These are phyloP conservation scores for Ceratocystis variospora DNA, from an alignment of 2,329 filamentous ascomycete species.

Conservation along the genomic window DNA sequence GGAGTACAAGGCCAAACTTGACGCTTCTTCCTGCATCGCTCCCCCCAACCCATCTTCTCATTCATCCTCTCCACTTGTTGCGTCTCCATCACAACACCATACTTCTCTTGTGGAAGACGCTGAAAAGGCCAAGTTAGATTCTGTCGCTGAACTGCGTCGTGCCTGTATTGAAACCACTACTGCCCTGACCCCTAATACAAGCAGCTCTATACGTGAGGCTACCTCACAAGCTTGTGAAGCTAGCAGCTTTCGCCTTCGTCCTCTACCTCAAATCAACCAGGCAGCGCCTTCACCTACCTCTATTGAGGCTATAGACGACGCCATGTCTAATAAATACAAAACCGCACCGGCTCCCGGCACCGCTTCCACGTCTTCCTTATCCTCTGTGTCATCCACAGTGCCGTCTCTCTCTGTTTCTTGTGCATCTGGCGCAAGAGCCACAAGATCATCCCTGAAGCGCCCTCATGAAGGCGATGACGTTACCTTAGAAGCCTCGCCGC, in stretches of 20 bases:
- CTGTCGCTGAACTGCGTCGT: slow-evolving; percentile 14
- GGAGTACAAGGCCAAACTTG: slow-evolving; percentile 11
- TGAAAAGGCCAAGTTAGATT: slow-evolving; percentile 21
- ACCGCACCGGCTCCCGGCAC: not conserved
- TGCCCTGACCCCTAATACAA: slow-evolving; percentile 24
- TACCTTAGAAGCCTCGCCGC: slow-evolving; percentile 35
- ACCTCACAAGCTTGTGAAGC: not conserved
- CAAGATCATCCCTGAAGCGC: slow-evolving; percentile 37
- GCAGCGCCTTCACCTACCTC: not conserved
- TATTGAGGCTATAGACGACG: slow-evolving; percentile 9
- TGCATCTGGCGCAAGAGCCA: slow-evolving; percentile 2
- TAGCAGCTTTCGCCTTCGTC: slow-evolving; percentile 11
- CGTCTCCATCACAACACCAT: slow-evolving; percentile 4
- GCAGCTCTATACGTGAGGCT: slow-evolving; percentile 29
- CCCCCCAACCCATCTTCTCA: not conserved
- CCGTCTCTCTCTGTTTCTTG: slow-evolving; percentile 9
- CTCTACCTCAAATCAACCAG: slow-evolving; percentile 10
- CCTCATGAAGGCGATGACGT: slow-evolving; percentile 42
- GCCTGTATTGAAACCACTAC: slow-evolving; percentile 23
- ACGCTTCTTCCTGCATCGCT: not conserved
- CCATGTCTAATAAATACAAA: slow-evolving; percentile 10
- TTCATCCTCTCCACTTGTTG: not conserved
- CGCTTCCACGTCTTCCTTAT: slow-evolving; percentile 7
- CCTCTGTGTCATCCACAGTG: not conserved
- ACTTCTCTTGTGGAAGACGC: slow-evolving; percentile 8